Evolutionary conservation across 2,329 filamentous ascomycete species (phyloP), one percentile per base, ranked within the genome.

Genomic region (Endocalyx cinctus): DNA sequence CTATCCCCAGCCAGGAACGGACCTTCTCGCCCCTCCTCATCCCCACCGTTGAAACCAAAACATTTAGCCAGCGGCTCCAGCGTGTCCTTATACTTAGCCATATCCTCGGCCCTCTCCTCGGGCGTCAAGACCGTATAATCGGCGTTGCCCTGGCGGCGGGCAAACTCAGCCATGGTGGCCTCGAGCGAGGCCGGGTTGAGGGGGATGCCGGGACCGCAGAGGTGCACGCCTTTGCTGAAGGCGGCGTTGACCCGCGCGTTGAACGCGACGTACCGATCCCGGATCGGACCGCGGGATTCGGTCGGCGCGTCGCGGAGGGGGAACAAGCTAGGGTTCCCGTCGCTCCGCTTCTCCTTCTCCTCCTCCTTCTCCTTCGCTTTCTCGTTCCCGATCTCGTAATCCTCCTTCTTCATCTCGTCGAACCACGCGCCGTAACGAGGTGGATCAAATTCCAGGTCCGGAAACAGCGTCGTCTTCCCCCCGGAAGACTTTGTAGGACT

Each of bases 161-260:
- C 54, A 33, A 79, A 71, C 14, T 70, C 65, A 2, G 63, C 67
- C 50, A 64, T 69, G 17, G 42, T 57, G 3, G 42, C 44, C 17
- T 71, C 67, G 1, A 57, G 67, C 2, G 61, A 66, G 2, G 54
- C 63, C 0, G 71, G 69, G 33, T 78, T 68, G 19, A 79, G 66
- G 0, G 69, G 74, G 10, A 79, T 48, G 1, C 50, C 49, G 1
- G 66, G 34, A 0, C 48, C 46, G 31, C 57, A 54, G 1, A 81
- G 62, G 4, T 49, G 37, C 0, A 57, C 57, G 39, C 74, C 63
- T 0, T 59, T 48, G 4, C 59, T 68, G 43, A 81, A 81, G 1
- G 67, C 60, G 0, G 62, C 63, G 47, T 83, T 78, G 28, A 79
- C 60, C 22, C 68, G 59, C 10, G 48, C 44, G 41, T 81, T 81